Evolutionary conservation across 108 stramenopile genomes (phyloP).

Genomic region (Cyclotella baltica): DNA sequence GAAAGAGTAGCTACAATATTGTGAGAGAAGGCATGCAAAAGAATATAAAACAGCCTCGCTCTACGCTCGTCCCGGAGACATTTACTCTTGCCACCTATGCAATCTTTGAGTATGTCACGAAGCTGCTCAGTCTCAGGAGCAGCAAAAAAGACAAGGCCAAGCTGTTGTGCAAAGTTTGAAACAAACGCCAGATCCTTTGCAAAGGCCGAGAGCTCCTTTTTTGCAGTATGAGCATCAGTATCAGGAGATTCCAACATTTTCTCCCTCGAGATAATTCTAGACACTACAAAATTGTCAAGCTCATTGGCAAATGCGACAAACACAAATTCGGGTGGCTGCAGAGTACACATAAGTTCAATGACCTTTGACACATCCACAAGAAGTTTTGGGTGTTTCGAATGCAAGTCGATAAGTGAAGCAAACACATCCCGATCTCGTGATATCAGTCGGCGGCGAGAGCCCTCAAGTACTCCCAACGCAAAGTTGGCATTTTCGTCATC

Average conservation of each 20-base stretch:
- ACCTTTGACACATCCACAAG: constrained; percentile 77
- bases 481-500: constrained; percentile 65
- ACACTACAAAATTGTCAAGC: constrained; percentile 67
- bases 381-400: constrained; percentile 69
- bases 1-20: constrained; percentile 76
- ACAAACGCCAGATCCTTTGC: constrained; percentile 80
- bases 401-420: constrained; percentile 75
- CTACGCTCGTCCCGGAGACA: constrained; percentile 62
- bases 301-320: constrained; percentile 86
- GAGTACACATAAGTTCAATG: constrained; percentile 79
- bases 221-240: constrained; percentile 32
- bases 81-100: constrained; percentile 59
- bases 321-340: constrained; percentile 90
- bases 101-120: constrained; percentile 70
- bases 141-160: constrained; percentile 79
- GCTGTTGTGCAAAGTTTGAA: constrained; percentile 82
- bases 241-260: constrained; percentile 26
- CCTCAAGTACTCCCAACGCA: constrained; percentile 75
- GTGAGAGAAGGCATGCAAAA: constrained; percentile 82
- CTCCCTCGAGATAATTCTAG: constrained; percentile 31
- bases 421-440: constrained; percentile 87
- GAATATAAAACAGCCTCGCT: constrained; percentile 76
- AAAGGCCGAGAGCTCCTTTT: constrained; percentile 46
- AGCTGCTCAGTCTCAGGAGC: constrained; percentile 70
- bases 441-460: constrained; percentile 45